Base-by-base conservation (phyloP, 495 filamentous ascomycete species). In the Bombardia bombarda region DNA sequence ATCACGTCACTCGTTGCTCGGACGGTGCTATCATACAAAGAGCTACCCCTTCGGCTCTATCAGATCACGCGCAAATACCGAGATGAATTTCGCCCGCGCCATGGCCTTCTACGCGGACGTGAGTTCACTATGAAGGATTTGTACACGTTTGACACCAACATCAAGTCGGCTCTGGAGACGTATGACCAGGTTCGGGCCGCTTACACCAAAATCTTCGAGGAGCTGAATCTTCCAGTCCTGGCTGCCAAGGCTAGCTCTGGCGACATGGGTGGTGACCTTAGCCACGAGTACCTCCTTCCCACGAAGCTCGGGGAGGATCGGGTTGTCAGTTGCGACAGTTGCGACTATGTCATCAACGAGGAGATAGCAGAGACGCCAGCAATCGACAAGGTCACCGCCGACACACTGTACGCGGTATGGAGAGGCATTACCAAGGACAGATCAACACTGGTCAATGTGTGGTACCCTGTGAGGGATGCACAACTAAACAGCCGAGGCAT, bases 101-200 rank as follows among this genome's bases (percentile, higher is more conserved):
- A 94, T 50, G 93, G 92, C 10, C 70, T 97, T 2, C 72, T 98
- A 9, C 80, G 92, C n/a, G 84, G 87, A 0, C 80, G 86, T 46
- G 92, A 98, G 52, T 98, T 98, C 52, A 63, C 87, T 42, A 98
- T 98, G 92, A 98, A 98, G 64, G 92, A 98, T 61, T 76, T 98
- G 1, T 98, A 98, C 56, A 97, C 93, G 0, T 98, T 98, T 52
- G 92, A 98, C 62, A 66, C 69, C 42, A 82, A 65, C 28, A 53
- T 72, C 2, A 55, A 77, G 18, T 62, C 75, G 5, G 92, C 92
- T 0, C 62, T 87, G 2, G 66, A 78, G 33, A 95, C 92, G 2
- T 98, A 98, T 51, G 50, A 76, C 4, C 60, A 74, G 16, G 89
- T 94, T 4, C 72, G 80, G 28, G 56, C 56, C 21, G 82, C 80